Evolutionary conservation across 805 yeast species (phyloP).

Genomic region (Suhomyces vadensis): DNA sequence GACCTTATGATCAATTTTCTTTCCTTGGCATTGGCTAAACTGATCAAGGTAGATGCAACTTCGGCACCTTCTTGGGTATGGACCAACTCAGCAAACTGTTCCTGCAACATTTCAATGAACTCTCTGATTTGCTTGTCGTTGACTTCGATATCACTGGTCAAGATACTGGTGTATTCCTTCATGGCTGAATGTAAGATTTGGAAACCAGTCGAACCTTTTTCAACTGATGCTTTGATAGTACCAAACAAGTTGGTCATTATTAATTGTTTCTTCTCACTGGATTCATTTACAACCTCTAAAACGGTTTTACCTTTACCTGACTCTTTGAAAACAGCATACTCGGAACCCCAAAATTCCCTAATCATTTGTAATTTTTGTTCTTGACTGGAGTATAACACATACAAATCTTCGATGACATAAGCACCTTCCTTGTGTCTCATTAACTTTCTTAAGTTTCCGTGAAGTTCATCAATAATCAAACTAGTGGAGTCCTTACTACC

Average conservation of each 20-base stretch:
- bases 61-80: conserved; percentile 95
- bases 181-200: conserved; percentile 94
- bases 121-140: conserved; percentile 66
- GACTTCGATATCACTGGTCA: conserved; percentile 50
- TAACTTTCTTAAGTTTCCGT: conserved; percentile 85
- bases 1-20: conserved; percentile 75
- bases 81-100: conserved; percentile 90
- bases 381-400: conserved; percentile 76
- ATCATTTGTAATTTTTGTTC: conserved; percentile 89
- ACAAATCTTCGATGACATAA: conserved; percentile 92
- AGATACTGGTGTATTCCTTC: conserved; percentile 79
- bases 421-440: conserved; percentile 99
- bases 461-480: conserved; percentile 75
- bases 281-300: conserved; percentile 62
- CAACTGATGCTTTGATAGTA: conserved; percentile 87
- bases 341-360: conserved; percentile 96
- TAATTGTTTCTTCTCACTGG: conserved; percentile 75
- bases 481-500: conserved; percentile 83
- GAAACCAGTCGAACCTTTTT: conserved; percentile 95
- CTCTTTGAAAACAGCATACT: conserved; percentile 86
- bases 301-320: conserved; percentile 63
- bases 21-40: conserved; percentile 88
- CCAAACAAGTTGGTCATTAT: conserved; percentile 75
- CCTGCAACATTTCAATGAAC: conserved; percentile 77
- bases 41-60: conserved; percentile 79